Percentiles rank a stretch among this genome's conserved stretches.
phyloP scores from a whole-genome alignment of 2,329 filamentous ascomycete species.

The Exophiala mesophila region DNA sequence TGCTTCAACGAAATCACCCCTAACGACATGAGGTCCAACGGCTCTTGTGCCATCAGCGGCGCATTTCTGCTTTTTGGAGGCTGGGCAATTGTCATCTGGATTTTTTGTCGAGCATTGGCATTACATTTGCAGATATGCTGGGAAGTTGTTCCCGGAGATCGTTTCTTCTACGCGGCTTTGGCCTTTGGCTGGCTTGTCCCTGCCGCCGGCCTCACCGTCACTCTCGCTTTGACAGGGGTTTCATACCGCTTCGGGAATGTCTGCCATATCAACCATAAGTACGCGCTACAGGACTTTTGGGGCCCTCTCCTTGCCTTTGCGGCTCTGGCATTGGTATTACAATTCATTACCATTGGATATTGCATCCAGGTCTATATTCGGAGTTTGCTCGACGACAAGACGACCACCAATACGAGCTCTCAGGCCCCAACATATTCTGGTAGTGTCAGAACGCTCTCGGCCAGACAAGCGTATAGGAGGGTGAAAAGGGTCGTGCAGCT shows the following conservation, averaged over 20 bases:
- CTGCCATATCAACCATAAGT: conserved; percentile 88
- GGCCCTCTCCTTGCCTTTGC: conserved; percentile 78
- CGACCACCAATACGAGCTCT: conserved; percentile 62
- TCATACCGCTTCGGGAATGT: conserved; percentile 89
- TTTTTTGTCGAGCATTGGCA: conserved; percentile 82
- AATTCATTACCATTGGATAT: conserved; percentile 80
- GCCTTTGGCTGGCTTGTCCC: conserved; percentile 80
- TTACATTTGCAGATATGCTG: conserved; percentile 98
- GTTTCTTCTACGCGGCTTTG: conserved; percentile 84
- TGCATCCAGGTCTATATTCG: conserved; percentile 92
- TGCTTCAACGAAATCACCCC: conserved; percentile 90
- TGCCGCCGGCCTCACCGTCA: conserved; percentile 66
- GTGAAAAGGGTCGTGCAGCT: conserved; percentile 80
- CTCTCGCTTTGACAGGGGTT: conserved; percentile 79
- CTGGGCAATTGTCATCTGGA: conserved; percentile 80
- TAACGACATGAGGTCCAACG: conserved; percentile 78
- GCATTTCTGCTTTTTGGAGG: conserved; percentile 81
- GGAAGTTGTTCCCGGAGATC: conserved; percentile 82
- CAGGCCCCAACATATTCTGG: conserved; percentile 68
- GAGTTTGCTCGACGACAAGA: conserved; percentile 68
- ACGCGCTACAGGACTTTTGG: conserved; percentile 84
- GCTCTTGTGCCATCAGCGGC: conserved; percentile 82
- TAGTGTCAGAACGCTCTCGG: conserved; percentile 73
- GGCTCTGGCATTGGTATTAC: conserved; percentile 69
- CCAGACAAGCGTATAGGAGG: conserved; percentile 80